Conservation (phyloP, 768 basidiomycete species). For the Pluteus cervinus region DNA sequence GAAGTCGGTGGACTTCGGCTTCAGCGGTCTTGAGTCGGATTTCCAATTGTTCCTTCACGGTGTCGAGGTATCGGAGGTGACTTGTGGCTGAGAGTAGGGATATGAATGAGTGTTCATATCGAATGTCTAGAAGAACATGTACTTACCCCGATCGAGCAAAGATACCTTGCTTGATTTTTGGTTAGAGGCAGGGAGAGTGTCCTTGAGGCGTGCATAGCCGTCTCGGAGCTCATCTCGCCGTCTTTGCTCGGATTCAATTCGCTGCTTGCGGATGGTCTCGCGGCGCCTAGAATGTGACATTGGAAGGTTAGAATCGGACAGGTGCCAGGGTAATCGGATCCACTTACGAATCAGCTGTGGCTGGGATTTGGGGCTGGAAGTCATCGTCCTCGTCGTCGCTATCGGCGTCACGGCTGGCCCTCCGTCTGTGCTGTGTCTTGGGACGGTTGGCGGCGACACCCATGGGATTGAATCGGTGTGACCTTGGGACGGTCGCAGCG, state of each 20-base stretch:
- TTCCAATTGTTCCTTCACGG: constrained; percentile 70
- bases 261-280: constrained; percentile 86
- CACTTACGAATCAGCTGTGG: constrained; percentile 49
- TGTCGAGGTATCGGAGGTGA: constrained; percentile 84
- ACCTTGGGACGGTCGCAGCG: constrained; percentile 60
- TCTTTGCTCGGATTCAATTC: constrained; percentile 91
- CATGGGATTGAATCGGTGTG: constrained; percentile 78
- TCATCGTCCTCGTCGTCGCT: constrained; percentile 74
- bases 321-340: too few species aligned
- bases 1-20: constrained; percentile 73
- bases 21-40: constrained; percentile 73
- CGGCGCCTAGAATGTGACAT: constrained; percentile 45
- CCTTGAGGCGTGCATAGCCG: constrained; percentile 86
- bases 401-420: constrained; percentile 48
- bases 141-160: constrained; percentile 76
- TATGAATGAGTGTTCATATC: constrained; percentile 9
- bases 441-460: constrained; percentile 50
- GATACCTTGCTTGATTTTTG: constrained; percentile 93
- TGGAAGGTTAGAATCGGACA: not conserved
- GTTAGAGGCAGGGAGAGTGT: constrained; percentile 82
- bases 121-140: constrained; percentile 1
- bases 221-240: constrained; percentile 90
- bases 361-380: constrained; percentile 48
- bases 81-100: constrained; percentile 52
- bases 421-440: constrained; percentile 36